Conservation (phyloP, 2,329 filamentous ascomycete genomes). For the Cytospora chrysosperma region DNA sequence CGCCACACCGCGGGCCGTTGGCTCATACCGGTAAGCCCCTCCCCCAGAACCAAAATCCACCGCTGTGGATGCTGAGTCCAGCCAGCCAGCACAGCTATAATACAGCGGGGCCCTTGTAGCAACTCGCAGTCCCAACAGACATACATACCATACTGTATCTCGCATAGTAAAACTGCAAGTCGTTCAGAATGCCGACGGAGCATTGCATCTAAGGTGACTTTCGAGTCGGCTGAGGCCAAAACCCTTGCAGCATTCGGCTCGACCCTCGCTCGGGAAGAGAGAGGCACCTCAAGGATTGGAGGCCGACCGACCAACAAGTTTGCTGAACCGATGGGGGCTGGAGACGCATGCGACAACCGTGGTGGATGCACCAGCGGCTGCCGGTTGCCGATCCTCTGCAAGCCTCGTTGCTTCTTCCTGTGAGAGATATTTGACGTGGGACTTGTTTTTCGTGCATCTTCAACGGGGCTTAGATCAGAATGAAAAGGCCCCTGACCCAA, state of each 20-base stretch:
- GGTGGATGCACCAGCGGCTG: not conserved
- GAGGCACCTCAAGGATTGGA: not conserved
- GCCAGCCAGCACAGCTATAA: no score
- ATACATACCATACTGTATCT: no score
- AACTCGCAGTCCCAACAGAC: not conserved
- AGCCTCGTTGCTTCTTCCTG: not conserved
- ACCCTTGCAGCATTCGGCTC: not conserved
- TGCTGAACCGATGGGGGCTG: no score
- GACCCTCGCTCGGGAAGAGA: not conserved
- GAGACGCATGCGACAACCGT: not conserved
- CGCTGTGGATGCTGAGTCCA: not conserved
- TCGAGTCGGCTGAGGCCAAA: no score
- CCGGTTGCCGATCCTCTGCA: not conserved
- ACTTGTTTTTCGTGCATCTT: not conserved
- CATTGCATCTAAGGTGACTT: not conserved
- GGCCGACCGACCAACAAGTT: not conserved
- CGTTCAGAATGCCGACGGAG: not conserved
- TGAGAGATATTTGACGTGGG: not conserved
- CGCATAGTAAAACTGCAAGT: not conserved
- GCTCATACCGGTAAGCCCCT: no score
- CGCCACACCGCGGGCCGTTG: conserved; percentile 3
- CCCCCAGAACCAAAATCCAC: not conserved
- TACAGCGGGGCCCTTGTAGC: not conserved
- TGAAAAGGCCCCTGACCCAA: not conserved
- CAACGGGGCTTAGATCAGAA: not conserved